Base-by-base conservation (phyloP, 2,329 filamentous ascomycete species). In the Eurotiales sp. region DNA sequence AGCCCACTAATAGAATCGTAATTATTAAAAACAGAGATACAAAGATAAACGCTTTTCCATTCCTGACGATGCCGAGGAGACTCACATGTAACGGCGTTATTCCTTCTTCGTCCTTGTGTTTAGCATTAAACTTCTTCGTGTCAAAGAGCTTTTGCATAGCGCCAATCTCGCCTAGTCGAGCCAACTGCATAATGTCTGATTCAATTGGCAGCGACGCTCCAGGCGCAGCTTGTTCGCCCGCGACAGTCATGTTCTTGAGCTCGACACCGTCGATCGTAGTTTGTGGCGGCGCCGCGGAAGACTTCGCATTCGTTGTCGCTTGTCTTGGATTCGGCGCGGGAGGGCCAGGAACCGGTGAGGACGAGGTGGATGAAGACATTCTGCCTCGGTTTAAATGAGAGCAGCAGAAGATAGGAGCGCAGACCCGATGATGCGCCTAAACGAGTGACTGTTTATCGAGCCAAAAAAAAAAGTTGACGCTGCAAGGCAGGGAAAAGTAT, bases 141-240 rank as follows among this genome's bases (percentile, higher is more conserved):
- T 92, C 88, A 60, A 96, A 95, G 46, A 99, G 78, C 74, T 85
- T 90, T 74, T 96, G 87, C 77, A 99, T 93, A 48, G 83, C 87
- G 7, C 79, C 77, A 55, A 96, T 82, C 66, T 99, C 90, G 52
- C 95, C 93, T 59, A 95, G 72, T 54, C 93, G 81, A 36, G 93
- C 90, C 67, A 96, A 75, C 74, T 96, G 92, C 92, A 99, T 97
- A 59, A 99, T 86, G 73, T 99, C 92, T 59, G 88, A 81, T 63
- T 88, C 83, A 3, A 72, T 46, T 19, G 70, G 70, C 27, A 71
- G 64, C 27, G 66, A 61, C 17, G 62, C 60, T 55, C 63, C 66
- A 61, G 64, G 30, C 12, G 15, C 29, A 30, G 25, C 14, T 29
- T 41, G 39, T 30, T 27, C 27, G 32, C 40, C 27, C 41, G 39